These are phyloP conservation scores for Thelephora ganbajun DNA, from an alignment of 768 basidiomycete genomes.

Conservation along the genomic window DNA sequence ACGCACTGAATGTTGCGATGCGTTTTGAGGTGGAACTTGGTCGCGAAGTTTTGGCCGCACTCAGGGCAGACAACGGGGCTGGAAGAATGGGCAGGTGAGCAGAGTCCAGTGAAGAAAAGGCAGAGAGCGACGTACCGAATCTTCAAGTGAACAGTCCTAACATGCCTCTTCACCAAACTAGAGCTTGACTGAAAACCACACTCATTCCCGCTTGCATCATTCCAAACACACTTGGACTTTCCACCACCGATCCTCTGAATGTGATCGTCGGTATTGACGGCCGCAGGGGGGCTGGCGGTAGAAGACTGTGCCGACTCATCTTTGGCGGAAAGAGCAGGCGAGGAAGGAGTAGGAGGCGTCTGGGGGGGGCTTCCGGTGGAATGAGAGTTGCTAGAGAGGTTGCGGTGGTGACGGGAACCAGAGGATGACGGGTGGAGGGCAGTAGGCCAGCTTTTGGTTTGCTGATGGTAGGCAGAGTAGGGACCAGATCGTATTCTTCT, in stretches of 20 bases:
- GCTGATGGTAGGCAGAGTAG: no score
- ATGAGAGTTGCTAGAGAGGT: no score
- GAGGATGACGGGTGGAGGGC: no score
- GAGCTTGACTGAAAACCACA: background rate
- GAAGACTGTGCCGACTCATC: background rate
- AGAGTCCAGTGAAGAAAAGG: background rate
- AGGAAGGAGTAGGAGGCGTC: background rate
- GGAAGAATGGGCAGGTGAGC: background rate
- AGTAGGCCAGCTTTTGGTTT: no score
- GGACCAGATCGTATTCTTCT: no score
- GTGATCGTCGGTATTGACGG: background rate
- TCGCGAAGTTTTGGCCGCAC: background rate
- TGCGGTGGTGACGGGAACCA: no score
- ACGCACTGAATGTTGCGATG: background rate
- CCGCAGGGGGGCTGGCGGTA: background rate
- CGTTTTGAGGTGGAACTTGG: background rate
- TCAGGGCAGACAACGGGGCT: background rate
- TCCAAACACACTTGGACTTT: background rate
- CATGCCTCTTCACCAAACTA: background rate
- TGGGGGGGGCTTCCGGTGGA: no score
- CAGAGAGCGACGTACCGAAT: background rate
- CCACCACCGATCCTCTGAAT: background rate
- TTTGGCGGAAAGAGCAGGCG: background rate
- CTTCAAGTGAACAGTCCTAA: background rate
- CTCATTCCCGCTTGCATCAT: background rate